Evolutionary conservation across 2,329 filamentous ascomycete genomes (phyloP), one percentile per base, ranked within the genome.

Genomic region (Cordyceps pruinosa): DNA sequence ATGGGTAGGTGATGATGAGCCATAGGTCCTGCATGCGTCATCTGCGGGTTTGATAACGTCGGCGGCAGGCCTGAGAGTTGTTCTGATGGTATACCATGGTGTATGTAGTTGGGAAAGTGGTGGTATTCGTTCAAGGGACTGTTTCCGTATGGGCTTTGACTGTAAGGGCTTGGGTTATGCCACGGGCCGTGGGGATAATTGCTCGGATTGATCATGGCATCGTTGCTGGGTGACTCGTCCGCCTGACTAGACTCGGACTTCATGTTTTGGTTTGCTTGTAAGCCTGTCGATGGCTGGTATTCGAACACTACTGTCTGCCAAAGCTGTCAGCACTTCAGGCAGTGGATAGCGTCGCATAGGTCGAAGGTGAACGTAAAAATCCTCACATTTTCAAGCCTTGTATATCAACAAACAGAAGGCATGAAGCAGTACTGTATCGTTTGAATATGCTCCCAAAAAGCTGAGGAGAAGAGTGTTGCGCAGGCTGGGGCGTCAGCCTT

Each of bases 71-170:
- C 71, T 59, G 66, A 68, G 57, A 83, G 64, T 2, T 77, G 73
- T 58, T 82, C 80, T 25, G 78, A 75, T 3, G 79, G 74, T 54
- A 83, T 61, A 10, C 74, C 77, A 47, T 80, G 75, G 56, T 76
- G 73, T 62, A 81, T 75, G 71, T 87, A 91, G 58, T 61, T 57
- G 21, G 77, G 66, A 61, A 75, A 85, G 63, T 76, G 78, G 59
- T 78, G 75, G 67, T 89, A 90, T 63, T 89, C 87, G 41, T 84
- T 77, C 72, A 90, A 83, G 25, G 86, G 68, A 30, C 70, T 83
- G 58, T 69, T 64, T 53, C 64, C 67, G 58, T 73, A 73, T 2
- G 72, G 68, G 39, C 86, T 87, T 60, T 86, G 83, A 63, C 85
- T 84, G 65, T 89, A 88, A 15, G 84, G 70, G 61, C 73, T 77